Percentiles rank a stretch among this genome's conserved stretches.
phyloP scores from a whole-genome alignment of 441 rosid genomes.

The Bocquillonia castaneifolia region DNA sequence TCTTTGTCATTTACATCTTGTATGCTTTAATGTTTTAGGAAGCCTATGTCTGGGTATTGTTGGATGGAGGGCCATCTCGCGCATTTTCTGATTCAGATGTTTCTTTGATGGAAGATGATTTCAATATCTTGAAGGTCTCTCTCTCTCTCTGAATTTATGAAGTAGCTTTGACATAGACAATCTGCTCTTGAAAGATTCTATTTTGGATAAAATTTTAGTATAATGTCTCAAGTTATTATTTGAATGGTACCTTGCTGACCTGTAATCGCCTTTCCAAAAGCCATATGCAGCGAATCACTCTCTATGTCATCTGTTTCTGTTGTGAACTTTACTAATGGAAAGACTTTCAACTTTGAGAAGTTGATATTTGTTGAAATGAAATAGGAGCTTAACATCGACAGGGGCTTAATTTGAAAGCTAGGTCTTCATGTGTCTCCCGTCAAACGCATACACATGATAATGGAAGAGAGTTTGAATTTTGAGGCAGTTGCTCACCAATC shows the following conservation, averaged over 20 bases:
- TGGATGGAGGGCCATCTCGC: constrained; percentile 96
- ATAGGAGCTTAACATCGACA: neutral
- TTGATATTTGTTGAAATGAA: neutral
- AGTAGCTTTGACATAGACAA: neutral
- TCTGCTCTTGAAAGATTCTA: neutral
- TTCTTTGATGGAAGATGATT: constrained; percentile 78
- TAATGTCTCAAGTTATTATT: neutral
- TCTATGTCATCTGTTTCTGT: constrained; percentile 8
- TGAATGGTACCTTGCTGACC: neutral
- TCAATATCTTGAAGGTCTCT: constrained; percentile 63
- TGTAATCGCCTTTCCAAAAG: neutral
- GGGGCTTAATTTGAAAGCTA: neutral
- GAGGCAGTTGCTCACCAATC: neutral
- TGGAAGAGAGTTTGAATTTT: neutral
- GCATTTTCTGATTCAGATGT: constrained; percentile 86
- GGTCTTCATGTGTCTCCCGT: neutral
- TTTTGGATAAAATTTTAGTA: neutral
- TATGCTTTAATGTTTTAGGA: constrained; percentile 43
- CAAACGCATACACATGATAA: neutral
- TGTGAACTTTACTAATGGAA: constrained; percentile 2
- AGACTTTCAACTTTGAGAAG: neutral
- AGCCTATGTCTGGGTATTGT: constrained; percentile 74
- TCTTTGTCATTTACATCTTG: constrained; percentile 14
- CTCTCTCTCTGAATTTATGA: neutral
- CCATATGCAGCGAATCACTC: neutral